phyloP scores from a whole-genome alignment of 306 rosid species.

The Ormosia semicastrata region DNA sequence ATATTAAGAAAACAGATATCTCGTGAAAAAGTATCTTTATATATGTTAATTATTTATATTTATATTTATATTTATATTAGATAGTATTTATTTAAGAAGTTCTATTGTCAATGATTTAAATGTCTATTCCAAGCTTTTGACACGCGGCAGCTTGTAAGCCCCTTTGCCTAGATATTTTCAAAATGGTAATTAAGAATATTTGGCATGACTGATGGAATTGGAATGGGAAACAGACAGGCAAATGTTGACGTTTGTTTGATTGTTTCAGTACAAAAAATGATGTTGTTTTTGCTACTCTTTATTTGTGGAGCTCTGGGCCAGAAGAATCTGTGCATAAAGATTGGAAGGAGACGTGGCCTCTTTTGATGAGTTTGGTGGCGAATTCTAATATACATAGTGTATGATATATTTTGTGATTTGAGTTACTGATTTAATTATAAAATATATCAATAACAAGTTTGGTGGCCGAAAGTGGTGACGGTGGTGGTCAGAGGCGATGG shows the following conservation, averaged over 20 bases:
- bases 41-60: no score
- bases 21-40: no score
- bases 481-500: no score
- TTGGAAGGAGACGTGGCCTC: neutral
- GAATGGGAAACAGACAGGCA: neutral
- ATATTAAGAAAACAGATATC: no score
- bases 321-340: neutral
- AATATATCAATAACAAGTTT: no score
- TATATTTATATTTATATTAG: no score
- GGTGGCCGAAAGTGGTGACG: no score
- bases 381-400: no score
- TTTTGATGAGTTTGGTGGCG: neutral
- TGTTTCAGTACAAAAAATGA: neutral
- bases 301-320: neutral
- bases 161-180: neutral
- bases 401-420: no score
- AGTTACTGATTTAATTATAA: no score
- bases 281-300: neutral
- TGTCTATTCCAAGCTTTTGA: neutral
- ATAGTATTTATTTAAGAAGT: no score
- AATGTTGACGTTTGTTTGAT: neutral
- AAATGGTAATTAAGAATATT: neutral
- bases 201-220: constrained; percentile 10
- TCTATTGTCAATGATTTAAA: neutral
- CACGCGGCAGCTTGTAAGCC: neutral